Evolutionary conservation across 2,329 filamentous ascomycete species (phyloP).

Genomic region (Cladosporium sp.): DNA sequence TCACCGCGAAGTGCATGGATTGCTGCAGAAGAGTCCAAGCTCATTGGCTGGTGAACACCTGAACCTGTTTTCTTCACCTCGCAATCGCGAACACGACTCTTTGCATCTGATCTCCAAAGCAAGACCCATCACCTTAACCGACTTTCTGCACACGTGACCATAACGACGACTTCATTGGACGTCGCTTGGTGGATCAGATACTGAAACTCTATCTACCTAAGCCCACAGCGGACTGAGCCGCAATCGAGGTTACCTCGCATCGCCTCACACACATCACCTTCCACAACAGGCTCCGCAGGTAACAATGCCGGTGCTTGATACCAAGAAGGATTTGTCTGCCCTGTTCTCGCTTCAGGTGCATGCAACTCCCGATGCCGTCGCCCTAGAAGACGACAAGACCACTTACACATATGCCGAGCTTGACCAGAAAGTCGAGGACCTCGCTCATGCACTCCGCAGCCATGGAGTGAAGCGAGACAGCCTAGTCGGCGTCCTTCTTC

Average conservation of each 20-base stretch:
- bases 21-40: slow-evolving; percentile 14
- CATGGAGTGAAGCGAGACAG: slow-evolving; percentile 71
- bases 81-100: neutral
- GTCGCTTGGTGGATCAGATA: neutral
- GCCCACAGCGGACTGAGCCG: slow-evolving; percentile 14
- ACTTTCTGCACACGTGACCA: slow-evolving; percentile 5
- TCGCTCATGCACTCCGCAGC: slow-evolving; percentile 63
- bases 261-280: neutral
- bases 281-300: slow-evolving; percentile 9
- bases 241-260: slow-evolving; percentile 9
- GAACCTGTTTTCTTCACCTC: slow-evolving; percentile 6
- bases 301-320: slow-evolving; percentile 68
- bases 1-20: slow-evolving; percentile 16
- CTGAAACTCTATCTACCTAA: slow-evolving; percentile 7
- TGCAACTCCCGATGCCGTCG: slow-evolving; percentile 67
- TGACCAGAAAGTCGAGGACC: slow-evolving; percentile 64
- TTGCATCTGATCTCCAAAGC: neutral
- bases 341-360: slow-evolving; percentile 70
- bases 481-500: slow-evolving; percentile 73
- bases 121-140: neutral
- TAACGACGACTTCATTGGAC: neutral
- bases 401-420: slow-evolving; percentile 73
- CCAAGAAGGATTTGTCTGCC: slow-evolving; percentile 68
- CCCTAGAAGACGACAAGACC: slow-evolving; percentile 68
- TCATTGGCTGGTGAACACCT: slow-evolving; percentile 15